Evolutionary conservation across 2,329 filamentous ascomycete species (phyloP).

Genomic region (Sporothrix variecibatus): DNA sequence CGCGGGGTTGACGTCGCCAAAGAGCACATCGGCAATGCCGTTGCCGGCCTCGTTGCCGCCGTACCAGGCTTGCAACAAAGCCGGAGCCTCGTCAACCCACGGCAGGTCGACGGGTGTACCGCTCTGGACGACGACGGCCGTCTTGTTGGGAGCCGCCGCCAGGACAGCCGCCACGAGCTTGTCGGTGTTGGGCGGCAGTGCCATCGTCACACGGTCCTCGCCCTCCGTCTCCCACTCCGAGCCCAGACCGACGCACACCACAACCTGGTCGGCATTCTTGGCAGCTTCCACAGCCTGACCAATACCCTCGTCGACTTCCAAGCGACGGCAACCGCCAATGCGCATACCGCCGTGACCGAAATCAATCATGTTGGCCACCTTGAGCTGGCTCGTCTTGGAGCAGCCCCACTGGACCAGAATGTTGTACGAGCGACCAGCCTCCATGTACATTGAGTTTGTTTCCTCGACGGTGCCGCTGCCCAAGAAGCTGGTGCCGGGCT

Average conservation of each 20-base stretch:
- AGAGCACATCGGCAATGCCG: slow-evolving; percentile 63
- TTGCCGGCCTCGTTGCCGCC: slow-evolving; percentile 68
- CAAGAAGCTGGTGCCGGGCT: slow-evolving; percentile 38
- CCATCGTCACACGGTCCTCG: slow-evolving; percentile 31
- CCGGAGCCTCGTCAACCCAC: slow-evolving; percentile 50
- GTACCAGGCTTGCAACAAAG: slow-evolving; percentile 64
- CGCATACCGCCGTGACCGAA: slow-evolving; percentile 46
- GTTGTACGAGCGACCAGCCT: slow-evolving; percentile 37
- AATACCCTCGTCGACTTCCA: slow-evolving; percentile 26
- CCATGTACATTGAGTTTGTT: slow-evolving; percentile 34
- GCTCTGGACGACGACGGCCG: slow-evolving; percentile 60
- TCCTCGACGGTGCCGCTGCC: slow-evolving; percentile 39
- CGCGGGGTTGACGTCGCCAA: slow-evolving; percentile 61
- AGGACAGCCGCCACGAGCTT: slow-evolving; percentile 51
- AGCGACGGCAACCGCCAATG: slow-evolving; percentile 22
- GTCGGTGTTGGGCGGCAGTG: slow-evolving; percentile 29
- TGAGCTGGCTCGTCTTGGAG: slow-evolving; percentile 24
- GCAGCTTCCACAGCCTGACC: slow-evolving; percentile 35
- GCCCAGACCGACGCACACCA: slow-evolving; percentile 62
- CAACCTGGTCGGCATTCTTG: slow-evolving; percentile 53
- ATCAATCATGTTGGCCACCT: slow-evolving; percentile 45
- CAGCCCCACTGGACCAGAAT: slow-evolving; percentile 35
- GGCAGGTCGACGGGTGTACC: slow-evolving; percentile 59
- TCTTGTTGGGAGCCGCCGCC: slow-evolving; percentile 53
- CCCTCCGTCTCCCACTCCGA: slow-evolving; percentile 36